Evolutionary conservation across 345 rosid genomes (phyloP), one percentile per base, ranked within the genome.

Genomic region (Noccaea caerulescens): DNA sequence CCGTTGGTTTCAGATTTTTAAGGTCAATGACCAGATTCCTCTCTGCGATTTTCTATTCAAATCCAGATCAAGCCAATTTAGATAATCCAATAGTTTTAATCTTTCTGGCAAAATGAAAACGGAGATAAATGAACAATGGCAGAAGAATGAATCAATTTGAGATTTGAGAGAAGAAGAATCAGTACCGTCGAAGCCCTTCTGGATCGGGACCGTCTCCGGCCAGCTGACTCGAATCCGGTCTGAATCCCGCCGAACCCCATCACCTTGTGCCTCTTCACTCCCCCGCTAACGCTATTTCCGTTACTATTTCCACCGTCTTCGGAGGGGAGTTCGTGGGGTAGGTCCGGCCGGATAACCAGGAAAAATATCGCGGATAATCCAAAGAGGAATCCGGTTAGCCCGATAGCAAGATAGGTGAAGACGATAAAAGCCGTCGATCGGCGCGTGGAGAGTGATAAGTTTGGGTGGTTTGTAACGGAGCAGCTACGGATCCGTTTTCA

Each of bases 161-260:
- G 71, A 56, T 3, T 41, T 12, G 45, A 57, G 58, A 46, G 63
- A 52, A 9, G 72, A 54, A 33, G 43, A 67, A 57, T 63, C 43
- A 25, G 33, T 76, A 93, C 98, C 89, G 87, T 82, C 84, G 87
- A 79, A 88, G 91, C 30, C 86, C 87, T 58, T 84, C 84, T 7
- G 66, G 92, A 86, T 88, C 88, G 58, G 97, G 98, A 85, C 53
- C 68, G 78, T 69, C 98, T 82, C 39, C 98, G 81, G 34, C 85
- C 93, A 1, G 68, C 13, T 0, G 97, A 88, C 14, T 69, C 73
- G 73, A 90, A 93, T 34, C 97, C 97, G 41, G 98, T 92, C 63
- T 90, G 95, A 47, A 92, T 90, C 39, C 98, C 98, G 10, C 88
- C 95, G 67, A 93, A 90, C 3, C 87, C 96, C 96, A 88, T 87